Conservation (phyloP, 257 asterid genomes). For the Lithospermum erythrorhizon region DNA sequence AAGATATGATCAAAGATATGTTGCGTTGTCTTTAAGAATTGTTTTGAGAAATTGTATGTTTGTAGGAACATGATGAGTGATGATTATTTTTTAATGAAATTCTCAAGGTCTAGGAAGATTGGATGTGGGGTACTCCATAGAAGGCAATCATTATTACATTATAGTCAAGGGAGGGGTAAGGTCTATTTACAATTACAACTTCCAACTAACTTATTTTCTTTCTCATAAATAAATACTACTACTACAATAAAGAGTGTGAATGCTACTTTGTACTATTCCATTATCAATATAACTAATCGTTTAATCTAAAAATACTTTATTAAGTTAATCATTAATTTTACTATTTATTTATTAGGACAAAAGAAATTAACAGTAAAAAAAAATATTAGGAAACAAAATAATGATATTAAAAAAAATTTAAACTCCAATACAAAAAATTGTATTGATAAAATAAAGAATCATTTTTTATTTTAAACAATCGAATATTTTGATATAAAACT, state of each 20-base stretch:
- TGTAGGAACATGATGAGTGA: background rate
- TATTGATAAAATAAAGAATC: too few relatives aligned
- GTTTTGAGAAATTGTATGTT: background rate
- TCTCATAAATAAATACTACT: background rate
- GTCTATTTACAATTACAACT: background rate
- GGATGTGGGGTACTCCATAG: background rate
- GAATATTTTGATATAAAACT: too few relatives aligned
- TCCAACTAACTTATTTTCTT: background rate
- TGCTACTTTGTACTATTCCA: too few relatives aligned
- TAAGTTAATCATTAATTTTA: too few relatives aligned
- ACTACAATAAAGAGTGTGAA: background rate
- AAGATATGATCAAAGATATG: background rate
- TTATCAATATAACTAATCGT: too few relatives aligned
- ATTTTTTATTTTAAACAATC: too few relatives aligned
- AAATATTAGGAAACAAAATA: too few relatives aligned
- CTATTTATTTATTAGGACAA: too few relatives aligned
- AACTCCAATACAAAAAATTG: too few relatives aligned
- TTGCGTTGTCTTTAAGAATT: background rate
- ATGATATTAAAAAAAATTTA: too few relatives aligned
- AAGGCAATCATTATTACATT: background rate
- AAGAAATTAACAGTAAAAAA: too few relatives aligned
- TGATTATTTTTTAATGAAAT: background rate
- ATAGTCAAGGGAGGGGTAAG: background rate
- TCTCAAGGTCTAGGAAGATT: background rate
- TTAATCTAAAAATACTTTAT: too few relatives aligned